phyloP scores from a whole-genome alignment of 1,139 yeast genomes.

The Taphrina deformans region DNA sequence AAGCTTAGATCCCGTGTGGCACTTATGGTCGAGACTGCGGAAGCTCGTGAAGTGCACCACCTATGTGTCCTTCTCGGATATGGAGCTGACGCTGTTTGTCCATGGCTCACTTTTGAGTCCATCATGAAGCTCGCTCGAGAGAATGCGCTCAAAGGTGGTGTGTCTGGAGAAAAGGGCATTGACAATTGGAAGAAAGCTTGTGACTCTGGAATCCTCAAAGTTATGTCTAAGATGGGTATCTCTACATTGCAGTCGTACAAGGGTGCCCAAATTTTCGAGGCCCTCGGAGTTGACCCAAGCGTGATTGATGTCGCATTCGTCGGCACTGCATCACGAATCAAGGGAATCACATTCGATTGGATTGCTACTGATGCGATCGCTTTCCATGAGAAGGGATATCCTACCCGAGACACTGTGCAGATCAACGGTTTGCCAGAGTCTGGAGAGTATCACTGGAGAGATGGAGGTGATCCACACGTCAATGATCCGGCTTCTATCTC shows the following conservation, averaged over 20 bases:
- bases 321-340: constrained; percentile 95
- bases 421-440: constrained; percentile 84
- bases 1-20: constrained; percentile 97
- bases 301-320: constrained; percentile 95
- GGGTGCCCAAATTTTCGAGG: constrained; percentile 98
- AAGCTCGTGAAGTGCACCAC: constrained; percentile 97
- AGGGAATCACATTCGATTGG: constrained; percentile 91
- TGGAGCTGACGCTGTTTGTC: constrained; percentile 96
- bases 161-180: constrained; percentile 62
- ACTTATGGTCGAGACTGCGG: constrained; percentile 85
- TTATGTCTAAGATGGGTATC: constrained; percentile 99
- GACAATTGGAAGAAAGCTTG: constrained; percentile 77
- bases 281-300: constrained; percentile 90
- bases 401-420: constrained; percentile 67
- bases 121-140: constrained; percentile 80
- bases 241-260: constrained; percentile 95
- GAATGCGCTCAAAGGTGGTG: constrained; percentile 60
- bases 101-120: constrained; percentile 90
- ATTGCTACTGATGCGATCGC: constrained; percentile 96
- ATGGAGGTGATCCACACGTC: constrained; percentile 94
- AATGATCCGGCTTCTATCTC: constrained; percentile 96
- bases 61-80: constrained; percentile 91
- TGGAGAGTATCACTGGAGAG: constrained; percentile 98
- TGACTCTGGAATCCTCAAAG: constrained; percentile 90
- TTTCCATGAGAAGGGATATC: constrained; percentile 88